These are phyloP conservation scores for Borovskyia barvae DNA, from an alignment of 208 protist genomes.

Conservation along the genomic window DNA sequence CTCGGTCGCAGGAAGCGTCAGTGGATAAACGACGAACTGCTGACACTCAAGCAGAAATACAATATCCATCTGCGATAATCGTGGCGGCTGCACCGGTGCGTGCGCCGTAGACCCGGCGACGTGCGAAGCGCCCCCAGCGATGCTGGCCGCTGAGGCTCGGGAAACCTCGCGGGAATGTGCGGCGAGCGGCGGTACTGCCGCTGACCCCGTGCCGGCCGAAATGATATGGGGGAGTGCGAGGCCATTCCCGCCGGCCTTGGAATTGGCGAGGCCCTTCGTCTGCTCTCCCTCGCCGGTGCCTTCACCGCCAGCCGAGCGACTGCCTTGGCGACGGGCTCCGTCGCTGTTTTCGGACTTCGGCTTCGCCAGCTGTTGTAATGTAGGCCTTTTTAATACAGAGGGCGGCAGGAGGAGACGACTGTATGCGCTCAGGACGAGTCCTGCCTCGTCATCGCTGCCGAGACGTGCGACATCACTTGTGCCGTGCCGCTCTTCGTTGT, in stretches of 20 bases:
- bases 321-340: too few species aligned
- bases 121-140: neutral
- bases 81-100: constrained; percentile 5
- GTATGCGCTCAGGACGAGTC: constrained; percentile 16
- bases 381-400: too few species aligned
- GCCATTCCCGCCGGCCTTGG: too few species aligned
- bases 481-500: neutral
- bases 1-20: constrained; percentile 22
- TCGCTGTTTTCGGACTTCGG: too few species aligned
- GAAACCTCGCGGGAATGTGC: neutral
- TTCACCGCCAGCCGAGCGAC: too few species aligned
- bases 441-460: neutral
- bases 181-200: neutral
- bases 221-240: too few species aligned
- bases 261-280: too few species aligned
- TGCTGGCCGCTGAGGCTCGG: neutral
- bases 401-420: constrained; percentile 23
- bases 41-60: constrained; percentile 36
- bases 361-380: too few species aligned
- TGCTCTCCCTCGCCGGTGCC: too few species aligned
- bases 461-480: neutral
- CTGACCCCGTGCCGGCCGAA: too few species aligned
- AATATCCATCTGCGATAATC: constrained; percentile 39
- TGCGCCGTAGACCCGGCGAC: neutral
- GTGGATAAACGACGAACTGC: constrained; percentile 46